Evolutionary conservation across 164 flowering plant genomes (phyloP), one percentile per base, ranked within the genome.

Genomic region (Brasenia schreberi): DNA sequence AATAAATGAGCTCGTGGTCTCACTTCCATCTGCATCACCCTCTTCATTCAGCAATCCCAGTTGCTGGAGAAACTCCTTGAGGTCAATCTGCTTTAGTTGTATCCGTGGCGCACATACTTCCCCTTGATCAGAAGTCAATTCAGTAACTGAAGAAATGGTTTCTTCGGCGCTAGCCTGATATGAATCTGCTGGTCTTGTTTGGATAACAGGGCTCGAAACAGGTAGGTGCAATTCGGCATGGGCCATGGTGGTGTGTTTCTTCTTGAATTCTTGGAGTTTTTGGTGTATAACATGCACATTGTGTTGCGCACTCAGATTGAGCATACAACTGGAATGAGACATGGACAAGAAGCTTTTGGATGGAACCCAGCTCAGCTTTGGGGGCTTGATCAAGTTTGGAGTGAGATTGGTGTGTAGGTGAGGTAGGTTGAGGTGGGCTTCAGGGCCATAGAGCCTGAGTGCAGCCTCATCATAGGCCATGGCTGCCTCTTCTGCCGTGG

Each of bases 391-490:
- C 16, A 68, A 56, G 45, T 80, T 70, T 7, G 19, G 63, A 66
- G 70, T 76, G 68, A 69, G 65, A 74, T 68, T 82, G 11, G 80
- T 70, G 5, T 83, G 86, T 39, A 94, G 82, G 68, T 94, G 99
- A 6, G 99, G 99, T 18, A 94, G 77, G 64, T 94, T 94, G 64
- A 94, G 89, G 72, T 85, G 87, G 65, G 99, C 97, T 14, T 94
- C 96, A 0, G 95, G 96, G 0, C 99, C 99, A 64, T 94, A 94
- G 39, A 91, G 68, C 59, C 87, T 79, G 66, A 81, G 77, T 0
- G 99, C 96, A 58, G 99, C 99, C 69, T 88, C 95, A 67, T 94
- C 99, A 61, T 94, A 94, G 12, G 99, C 99, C 95, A 91, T 79
- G 74, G 99, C 99, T 1, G 99, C 99, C 75, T 94, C 97, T 75